Conservation (phyloP, 2,329 filamentous ascomycete species). For the Penicillium sp. region DNA sequence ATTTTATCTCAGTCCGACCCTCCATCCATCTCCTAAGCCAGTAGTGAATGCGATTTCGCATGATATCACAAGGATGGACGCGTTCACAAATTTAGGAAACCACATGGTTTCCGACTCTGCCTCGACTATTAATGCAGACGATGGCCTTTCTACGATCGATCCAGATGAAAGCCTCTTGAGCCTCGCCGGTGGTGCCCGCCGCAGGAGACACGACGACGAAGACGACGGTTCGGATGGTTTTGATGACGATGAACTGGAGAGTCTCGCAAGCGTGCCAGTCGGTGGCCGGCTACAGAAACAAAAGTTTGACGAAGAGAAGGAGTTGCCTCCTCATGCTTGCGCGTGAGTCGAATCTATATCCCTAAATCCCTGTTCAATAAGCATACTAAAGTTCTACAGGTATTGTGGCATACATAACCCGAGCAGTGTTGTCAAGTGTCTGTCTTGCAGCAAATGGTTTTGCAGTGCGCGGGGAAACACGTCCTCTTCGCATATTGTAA, state of each 20-base stretch:
- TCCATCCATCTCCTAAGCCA: not conserved
- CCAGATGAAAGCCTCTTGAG: constrained; percentile 76
- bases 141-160: constrained; percentile 70
- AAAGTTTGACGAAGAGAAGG: constrained; percentile 74
- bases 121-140: constrained; percentile 80
- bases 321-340: constrained; percentile 91
- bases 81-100: constrained; percentile 84
- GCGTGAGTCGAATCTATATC: constrained; percentile 59
- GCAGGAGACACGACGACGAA: constrained; percentile 77
- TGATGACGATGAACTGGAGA: constrained; percentile 75
- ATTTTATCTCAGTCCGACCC: not conserved
- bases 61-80: constrained; percentile 47
- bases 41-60: constrained; percentile 6
- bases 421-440: constrained; percentile 90
- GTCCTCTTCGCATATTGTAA: constrained; percentile 95
- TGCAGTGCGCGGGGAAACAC: constrained; percentile 96
- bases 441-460: constrained; percentile 97
- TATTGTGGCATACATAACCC: constrained; percentile 98
- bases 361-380: not conserved
- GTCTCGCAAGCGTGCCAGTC: constrained; percentile 74
- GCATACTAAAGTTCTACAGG: constrained; percentile 42
- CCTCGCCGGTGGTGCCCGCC: constrained; percentile 49
- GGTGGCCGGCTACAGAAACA: constrained; percentile 65
- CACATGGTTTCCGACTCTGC: constrained; percentile 80
- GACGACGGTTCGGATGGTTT: constrained; percentile 82